phyloP scores from a whole-genome alignment of 768 basidiomycete genomes.

The Neoboletus subvelutipes region DNA sequence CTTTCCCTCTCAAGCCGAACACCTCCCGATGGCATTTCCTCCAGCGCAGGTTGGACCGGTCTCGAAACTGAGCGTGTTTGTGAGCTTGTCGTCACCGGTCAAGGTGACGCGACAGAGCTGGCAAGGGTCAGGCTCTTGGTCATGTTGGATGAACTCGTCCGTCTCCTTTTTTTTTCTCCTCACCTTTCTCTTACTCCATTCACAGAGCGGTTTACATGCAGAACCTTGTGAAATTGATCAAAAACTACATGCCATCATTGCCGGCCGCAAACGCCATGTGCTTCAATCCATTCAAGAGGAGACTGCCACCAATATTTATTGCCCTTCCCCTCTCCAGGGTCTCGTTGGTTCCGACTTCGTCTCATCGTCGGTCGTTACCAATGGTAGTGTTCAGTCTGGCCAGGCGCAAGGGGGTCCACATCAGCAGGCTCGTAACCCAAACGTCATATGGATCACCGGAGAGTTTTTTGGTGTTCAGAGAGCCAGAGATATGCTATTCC shows the following conservation, averaged over 20 bases:
- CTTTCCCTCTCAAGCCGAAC: conserved; percentile 71
- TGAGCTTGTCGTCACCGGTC: conserved; percentile 87
- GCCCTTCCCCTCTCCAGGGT: conserved; percentile 87
- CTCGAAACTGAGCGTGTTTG: conserved; percentile 94
- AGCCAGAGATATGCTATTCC: conserved; percentile 92
- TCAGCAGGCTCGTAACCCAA: conserved; percentile 54
- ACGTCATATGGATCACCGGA: conserved; percentile 93
- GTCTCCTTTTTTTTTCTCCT: conserved; percentile 32
- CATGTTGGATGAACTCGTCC: conserved; percentile 91
- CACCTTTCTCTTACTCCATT: background rate
- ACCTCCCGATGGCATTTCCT: conserved; percentile 75
- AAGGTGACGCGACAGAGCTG: conserved; percentile 85
- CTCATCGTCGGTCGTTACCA: conserved; percentile 36
- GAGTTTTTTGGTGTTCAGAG: conserved; percentile 96
- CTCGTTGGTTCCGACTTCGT: conserved; percentile 69
- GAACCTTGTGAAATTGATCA: conserved; percentile 94
- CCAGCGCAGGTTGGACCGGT: conserved; percentile 79
- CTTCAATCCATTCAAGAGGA: conserved; percentile 95
- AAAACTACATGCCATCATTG: conserved; percentile 88
- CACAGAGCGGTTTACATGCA: conserved; percentile 84
- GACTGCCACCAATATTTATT: conserved; percentile 95
- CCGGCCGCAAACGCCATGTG: conserved; percentile 81
- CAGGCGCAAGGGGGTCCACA: conserved; percentile 23
- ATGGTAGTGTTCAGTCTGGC: conserved; percentile 34
- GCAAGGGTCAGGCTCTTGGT: conserved; percentile 89